Percentiles rank a stretch among this genome's conserved stretches.
Evolutionary conservation across 1,139 yeast species (phyloP).

Genomic region (Saccharomyces pastorianus): DNA sequence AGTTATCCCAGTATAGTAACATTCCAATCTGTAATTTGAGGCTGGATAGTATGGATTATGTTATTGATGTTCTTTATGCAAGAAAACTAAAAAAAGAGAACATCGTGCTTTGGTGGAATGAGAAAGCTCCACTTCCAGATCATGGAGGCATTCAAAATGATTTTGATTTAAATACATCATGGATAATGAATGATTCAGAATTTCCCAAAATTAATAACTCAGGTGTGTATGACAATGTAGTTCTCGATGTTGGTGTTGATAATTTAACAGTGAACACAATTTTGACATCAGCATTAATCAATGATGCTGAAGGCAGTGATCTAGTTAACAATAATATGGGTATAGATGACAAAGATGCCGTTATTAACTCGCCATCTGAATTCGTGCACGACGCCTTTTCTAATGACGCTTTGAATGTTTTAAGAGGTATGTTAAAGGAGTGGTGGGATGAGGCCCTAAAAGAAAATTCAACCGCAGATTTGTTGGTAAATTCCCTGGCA

Average conservation of each 20-base stretch:
- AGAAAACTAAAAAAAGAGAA: constrained; percentile 58
- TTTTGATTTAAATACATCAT: constrained; percentile 27
- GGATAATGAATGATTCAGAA: constrained; percentile 50
- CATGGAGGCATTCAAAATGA: constrained; percentile 81
- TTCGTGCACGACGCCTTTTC: constrained; percentile 75
- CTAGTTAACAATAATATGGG: constrained; percentile 44
- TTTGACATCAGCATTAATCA: constrained; percentile 71
- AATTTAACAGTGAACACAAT: constrained; percentile 81
- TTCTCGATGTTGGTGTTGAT: constrained; percentile 70
- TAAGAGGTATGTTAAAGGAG: constrained; percentile 67
- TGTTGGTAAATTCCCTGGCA: constrained; percentile 74
- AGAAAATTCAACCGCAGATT: constrained; percentile 67
- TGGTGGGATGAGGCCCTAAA: constrained; percentile 93
- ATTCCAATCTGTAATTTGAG: constrained; percentile 82
- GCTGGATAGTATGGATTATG: constrained; percentile 63
- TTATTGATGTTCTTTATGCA: constrained; percentile 83
- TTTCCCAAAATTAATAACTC: constrained; percentile 73
- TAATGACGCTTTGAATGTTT: constrained; percentile 60
- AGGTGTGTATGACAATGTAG: constrained; percentile 69
- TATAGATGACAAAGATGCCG: constrained; percentile 10
- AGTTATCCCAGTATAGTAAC: constrained; percentile 62
- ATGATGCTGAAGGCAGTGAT: constrained; percentile 87
- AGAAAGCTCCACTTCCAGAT: constrained; percentile 62
- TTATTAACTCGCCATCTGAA: constrained; percentile 31
- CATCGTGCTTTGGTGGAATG: constrained; percentile 91